Evolutionary conservation across 192 early-diverging fungal species (phyloP).

Genomic region (Mortierella alpina): DNA sequence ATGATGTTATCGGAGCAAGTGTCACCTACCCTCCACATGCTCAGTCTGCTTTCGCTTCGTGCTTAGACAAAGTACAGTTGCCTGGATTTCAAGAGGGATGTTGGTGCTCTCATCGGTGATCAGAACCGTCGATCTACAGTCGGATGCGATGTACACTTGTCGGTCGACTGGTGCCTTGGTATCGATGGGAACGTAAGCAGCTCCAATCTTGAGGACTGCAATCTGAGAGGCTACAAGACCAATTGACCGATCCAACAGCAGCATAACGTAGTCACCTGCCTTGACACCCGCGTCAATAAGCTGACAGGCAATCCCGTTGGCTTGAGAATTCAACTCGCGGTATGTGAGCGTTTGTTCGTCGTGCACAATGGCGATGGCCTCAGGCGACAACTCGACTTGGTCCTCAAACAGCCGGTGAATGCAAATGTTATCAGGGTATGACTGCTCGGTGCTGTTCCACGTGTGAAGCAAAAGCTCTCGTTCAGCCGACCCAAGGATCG

Average conservation of each 20-base stretch:
- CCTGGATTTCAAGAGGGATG: no score
- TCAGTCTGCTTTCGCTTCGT: no score
- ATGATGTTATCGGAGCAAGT: no score
- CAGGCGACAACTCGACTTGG: conserved; percentile 4
- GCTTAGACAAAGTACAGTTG: no score
- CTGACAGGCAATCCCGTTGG: background rate
- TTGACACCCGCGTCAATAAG: background rate
- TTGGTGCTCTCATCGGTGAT: no score
- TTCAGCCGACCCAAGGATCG: no score
- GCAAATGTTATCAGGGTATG: no score
- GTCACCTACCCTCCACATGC: no score
- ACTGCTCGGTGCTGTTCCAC: no score
- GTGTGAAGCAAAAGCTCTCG: no score
- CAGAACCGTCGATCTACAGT: no score
- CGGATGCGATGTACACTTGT: background rate
- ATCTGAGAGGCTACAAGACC: conserved; percentile 17
- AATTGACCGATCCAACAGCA: background rate
- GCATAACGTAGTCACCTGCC: background rate
- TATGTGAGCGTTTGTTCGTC: conserved; percentile 3
- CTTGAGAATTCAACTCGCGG: background rate
- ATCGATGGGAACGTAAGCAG: conserved; percentile 32
- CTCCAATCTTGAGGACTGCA: conserved; percentile 40
- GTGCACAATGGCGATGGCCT: conserved; percentile 12
- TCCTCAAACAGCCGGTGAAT: conserved; percentile 11
- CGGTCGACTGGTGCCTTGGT: conserved; percentile 29